Evolutionary conservation across 2,329 filamentous ascomycete species (phyloP), one percentile per base, ranked within the genome.

Genomic region (Fusarium albosuccineum): DNA sequence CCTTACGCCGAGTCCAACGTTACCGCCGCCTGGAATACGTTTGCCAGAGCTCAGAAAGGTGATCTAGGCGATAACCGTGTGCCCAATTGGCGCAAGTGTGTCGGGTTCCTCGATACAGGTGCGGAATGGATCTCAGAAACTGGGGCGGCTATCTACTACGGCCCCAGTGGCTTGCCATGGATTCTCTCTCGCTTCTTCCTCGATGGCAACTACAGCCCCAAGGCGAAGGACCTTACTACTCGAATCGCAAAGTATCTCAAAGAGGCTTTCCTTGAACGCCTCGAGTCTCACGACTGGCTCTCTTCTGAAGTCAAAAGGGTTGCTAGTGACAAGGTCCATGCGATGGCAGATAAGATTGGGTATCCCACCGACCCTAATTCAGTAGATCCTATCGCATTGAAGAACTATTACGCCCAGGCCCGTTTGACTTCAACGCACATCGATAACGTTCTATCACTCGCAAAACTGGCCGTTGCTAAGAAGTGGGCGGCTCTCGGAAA

Each of bases 171-270:
- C 6, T 75, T 92, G 22, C 86, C 86, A 3, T 92, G 90, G 89
- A 89, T 91, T 49, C 78, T 92, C 14, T 90, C 89, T 72, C 86
- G 89, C 22, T 92, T 92, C 79, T 93, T 89, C 66, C 83, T 92
- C 2, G 86, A 92, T 64, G 87, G 87, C 49, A 85, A 89, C 1
- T 93, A 92, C 71, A 87, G 89, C 0, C 83, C 89, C 11, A 85
- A 87, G 17, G 89, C 89, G 0, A 91, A 91, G 73, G 78, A 86
- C 5, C 86, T 91, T 45, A 89, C 89, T 14, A 88, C 92, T 60
- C 84, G 88, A 55, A 89, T 94, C 67, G 86, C 92, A n/a, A 85
- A 85, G 9, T 88, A 92, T 66, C 90, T 93, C 74, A 91, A 91
- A 75, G 81, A 85, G 14, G 84, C 87, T 17, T 93, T 92, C 70